A percentile compares a stretch with the other conserved stretches of the same genome.
These are phyloP conservation scores for Akebia trifoliata DNA, from an alignment of 164 flowering plant genomes.

Conservation along the genomic window DNA sequence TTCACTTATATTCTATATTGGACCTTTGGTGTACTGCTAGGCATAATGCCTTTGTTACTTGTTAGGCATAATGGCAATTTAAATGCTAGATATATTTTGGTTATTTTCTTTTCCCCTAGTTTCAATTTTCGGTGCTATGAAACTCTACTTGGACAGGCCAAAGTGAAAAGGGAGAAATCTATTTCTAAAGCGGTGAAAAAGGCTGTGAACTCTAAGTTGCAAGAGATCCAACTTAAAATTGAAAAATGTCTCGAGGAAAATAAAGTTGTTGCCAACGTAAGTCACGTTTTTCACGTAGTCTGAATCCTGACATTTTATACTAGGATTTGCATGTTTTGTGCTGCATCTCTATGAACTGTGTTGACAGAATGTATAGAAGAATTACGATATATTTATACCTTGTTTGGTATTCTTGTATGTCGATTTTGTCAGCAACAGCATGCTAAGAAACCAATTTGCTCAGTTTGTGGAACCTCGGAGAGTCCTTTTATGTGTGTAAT, in stretches of 20 bases:
- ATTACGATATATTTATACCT: too few relatives aligned
- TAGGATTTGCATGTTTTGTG: slow-evolving; percentile 4
- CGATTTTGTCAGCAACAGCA: slow-evolving; percentile 75
- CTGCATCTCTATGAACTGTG: too few relatives aligned
- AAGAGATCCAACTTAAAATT: slow-evolving; percentile 50
- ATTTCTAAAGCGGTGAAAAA: slow-evolving; percentile 58
- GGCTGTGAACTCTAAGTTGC: slow-evolving; percentile 46
- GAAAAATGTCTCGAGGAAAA: slow-evolving; percentile 56
- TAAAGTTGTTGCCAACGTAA: slow-evolving; percentile 48
- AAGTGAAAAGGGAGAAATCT: slow-evolving; percentile 43
- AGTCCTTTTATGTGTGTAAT: slow-evolving; percentile 83
- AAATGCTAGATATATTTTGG: too few relatives aligned
- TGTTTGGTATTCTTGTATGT: slow-evolving; percentile 87
- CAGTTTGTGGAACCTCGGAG: slow-evolving; percentile 67
- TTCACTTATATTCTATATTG: too few relatives aligned
- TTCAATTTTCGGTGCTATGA: slow-evolving; percentile 60
- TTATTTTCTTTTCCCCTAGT: too few relatives aligned
- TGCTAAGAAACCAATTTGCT: slow-evolving; percentile 70
- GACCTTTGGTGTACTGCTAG: too few relatives aligned
- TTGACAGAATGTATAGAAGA: too few relatives aligned
- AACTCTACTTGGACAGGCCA: slow-evolving; percentile 62
- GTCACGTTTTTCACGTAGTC: slow-evolving; percentile 9
- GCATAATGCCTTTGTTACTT: too few relatives aligned
- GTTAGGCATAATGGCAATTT: too few relatives aligned
- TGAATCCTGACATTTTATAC: neutral